Evolutionary conservation across 352 stramenopile species (phyloP), one percentile per base, ranked within the genome.

Genomic region (Phytophthora aleatoria): DNA sequence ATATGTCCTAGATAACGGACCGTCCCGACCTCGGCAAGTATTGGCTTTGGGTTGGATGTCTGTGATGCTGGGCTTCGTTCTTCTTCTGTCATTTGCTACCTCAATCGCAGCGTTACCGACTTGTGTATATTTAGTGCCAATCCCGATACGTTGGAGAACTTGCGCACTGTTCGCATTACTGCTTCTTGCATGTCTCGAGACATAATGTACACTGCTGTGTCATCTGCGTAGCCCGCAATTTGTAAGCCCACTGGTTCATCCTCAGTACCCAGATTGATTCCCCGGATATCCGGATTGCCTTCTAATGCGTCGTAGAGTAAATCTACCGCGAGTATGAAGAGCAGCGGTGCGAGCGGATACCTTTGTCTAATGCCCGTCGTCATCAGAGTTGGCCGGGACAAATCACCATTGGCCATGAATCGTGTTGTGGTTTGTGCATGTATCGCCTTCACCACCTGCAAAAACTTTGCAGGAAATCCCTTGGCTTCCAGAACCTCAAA

Each of bases 381-480:
- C 1, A 64, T 8, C 2, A 0, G 2, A 1, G 44, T 30, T 15
- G 24, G 43, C 9, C 9, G 24, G 1, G 47, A 57, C 0, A 52
- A 1, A 2, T 43, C 30, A 7, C 57, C 48, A 38, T 64, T 65
- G 5, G 57, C 57, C 38, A 57, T 39, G 16, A 64, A 53, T n/a
- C 11, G 4, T 3, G 39, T 30, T 5, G 12, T 53, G 0, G 57
- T 65, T 10, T 31, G 10, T 1, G 7, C 20, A 36, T 64, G 57
- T 3, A 45, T 30, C 2, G 13, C 30, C 1, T 38, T 1, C 2
- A 57, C 28, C 20, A 26, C 13, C 2, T 5, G 3, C 38, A 57
- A 8, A 57, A 52, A 15, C 15, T 43, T 16, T 2, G 16, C 1
- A 0, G 47, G 39, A 16, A 64, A 39, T 3, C 45, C 30, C 27